Evolutionary conservation across 1,284 basidiomycete species (phyloP), one percentile per base, ranked within the genome.

Genomic region (Phlebopus sp.): DNA sequence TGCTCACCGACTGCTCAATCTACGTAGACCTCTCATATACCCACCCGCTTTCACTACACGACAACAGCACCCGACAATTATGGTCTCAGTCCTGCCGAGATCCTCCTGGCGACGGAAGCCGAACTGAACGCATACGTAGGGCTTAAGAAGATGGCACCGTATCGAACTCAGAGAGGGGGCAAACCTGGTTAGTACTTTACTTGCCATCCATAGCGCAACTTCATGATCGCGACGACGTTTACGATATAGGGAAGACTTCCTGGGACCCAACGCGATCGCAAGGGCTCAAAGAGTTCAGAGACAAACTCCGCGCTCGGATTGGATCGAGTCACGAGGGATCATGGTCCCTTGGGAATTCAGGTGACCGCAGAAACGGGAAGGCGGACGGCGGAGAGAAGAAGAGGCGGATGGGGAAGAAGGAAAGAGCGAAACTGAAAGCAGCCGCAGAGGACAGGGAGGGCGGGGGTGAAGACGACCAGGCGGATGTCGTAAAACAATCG

Each of bases 31-130:
- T 95, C 88, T 5, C 92, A 87, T 64, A 72, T 93, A 57, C 86
- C 92, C 1, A 98, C 96, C 0, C 86, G 93, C 11, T 99, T 99
- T 82, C 88, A 91, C 64, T 99, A 99, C 66, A 77, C 84, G 6
- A 76, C 83, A 38, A 84, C 92, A 11, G 72, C 82, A 29, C 70
- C 86, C 0, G 77, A 87, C 49, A 69, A 70, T 30, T 97, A 81
- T 66, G 85, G 82, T 7, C 80, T 99, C 37, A 80, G 84, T 0
- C 82, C 96, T 0, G 83, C 78, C 2, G 96, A 99, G 63, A 94
- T 99, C 55, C 76, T 99, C 17, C 77, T 94, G 58, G 94, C 97
- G 3, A 92, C 89, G 14, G 96, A 99, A 68, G 78, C 83, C 41
- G 95, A 99, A 63, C 79, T 99, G 42, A 99, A 99, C 70, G 78